Percentiles rank a stretch among this genome's conserved stretches.
Evolutionary conservation across 768 basidiomycete species (phyloP).

Genomic region (Tephrocybe rancida): DNA sequence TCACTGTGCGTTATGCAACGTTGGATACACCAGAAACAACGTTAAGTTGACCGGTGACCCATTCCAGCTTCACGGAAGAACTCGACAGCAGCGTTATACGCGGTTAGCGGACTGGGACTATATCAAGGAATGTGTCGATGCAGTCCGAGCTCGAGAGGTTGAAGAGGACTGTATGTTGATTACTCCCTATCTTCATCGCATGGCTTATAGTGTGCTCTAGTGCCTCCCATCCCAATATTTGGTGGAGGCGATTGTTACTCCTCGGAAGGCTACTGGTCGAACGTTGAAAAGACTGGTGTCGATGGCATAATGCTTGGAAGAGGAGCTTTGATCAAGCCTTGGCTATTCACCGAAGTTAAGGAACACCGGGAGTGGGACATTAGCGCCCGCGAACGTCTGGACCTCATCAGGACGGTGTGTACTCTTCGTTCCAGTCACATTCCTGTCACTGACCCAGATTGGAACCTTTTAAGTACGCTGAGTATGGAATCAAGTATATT

Average conservation of each 20-base stretch:
- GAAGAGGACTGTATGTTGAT: conserved; percentile 69
- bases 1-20: conserved; percentile 36
- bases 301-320: conserved; percentile 96
- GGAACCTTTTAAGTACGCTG: conserved; percentile 62
- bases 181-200: background rate
- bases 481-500: conserved; percentile 78
- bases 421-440: background rate
- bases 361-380: conserved; percentile 95
- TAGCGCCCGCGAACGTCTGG: conserved; percentile 80
- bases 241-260: conserved; percentile 97
- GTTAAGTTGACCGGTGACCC: background rate
- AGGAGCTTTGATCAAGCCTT: conserved; percentile 94
- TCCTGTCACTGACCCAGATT: too few species aligned
- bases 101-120: conserved; percentile 95
- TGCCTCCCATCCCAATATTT: conserved; percentile 89
- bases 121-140: conserved; percentile 83
- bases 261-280: conserved; percentile 77
- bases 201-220: conserved; percentile 34
- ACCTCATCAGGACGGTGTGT: conserved; percentile 72
- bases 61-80: conserved; percentile 89
- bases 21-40: background rate
- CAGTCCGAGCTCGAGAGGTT: conserved; percentile 69
- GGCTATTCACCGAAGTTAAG: conserved; percentile 95
- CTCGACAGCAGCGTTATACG: conserved; percentile 92
- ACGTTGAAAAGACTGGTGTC: conserved; percentile 78